These are phyloP conservation scores for Drechslerella coelobrocha DNA, from an alignment of 2,329 filamentous ascomycete genomes.

Conservation along the genomic window DNA sequence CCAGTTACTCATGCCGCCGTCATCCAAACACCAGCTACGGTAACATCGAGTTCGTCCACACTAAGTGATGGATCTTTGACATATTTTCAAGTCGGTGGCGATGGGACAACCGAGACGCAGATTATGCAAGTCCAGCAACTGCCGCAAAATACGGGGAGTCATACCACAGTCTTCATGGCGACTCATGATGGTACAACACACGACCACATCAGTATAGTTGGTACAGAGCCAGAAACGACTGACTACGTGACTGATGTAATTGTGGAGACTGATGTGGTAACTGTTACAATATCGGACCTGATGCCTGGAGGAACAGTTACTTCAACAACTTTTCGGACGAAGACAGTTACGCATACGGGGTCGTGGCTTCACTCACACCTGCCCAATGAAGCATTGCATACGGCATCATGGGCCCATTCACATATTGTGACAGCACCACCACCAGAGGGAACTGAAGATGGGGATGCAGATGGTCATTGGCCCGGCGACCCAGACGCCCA, in stretches of 20 bases:
- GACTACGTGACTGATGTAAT: conserved; percentile 11
- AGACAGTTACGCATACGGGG: conserved; percentile 20
- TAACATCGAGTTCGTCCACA: background rate
- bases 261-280: conserved; percentile 17
- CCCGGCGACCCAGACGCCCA: conserved; percentile 3
- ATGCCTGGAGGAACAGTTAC: background rate
- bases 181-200: conserved; percentile 26
- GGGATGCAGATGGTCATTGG: conserved; percentile 24
- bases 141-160: background rate
- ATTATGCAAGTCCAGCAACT: background rate
- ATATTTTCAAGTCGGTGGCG: conserved; percentile 20
- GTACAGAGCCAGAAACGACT: conserved; percentile 23
- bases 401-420: conserved; percentile 26
- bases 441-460: conserved; percentile 1
- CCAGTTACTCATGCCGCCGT: conserved; percentile 1
- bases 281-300: conserved; percentile 25
- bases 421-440: conserved; percentile 21
- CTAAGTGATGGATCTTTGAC: conserved; percentile 8
- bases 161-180: conserved; percentile 7
- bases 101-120: conserved; percentile 10
- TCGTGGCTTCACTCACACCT: conserved; percentile 30
- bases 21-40: conserved; percentile 1
- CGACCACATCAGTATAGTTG: conserved; percentile 19
- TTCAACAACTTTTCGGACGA: background rate
- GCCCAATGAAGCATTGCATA: conserved; percentile 21